Evolutionary conservation across 2,329 filamentous ascomycete species (phyloP), one percentile per base, ranked within the genome.

Genomic region (Colletotrichum australisinense): DNA sequence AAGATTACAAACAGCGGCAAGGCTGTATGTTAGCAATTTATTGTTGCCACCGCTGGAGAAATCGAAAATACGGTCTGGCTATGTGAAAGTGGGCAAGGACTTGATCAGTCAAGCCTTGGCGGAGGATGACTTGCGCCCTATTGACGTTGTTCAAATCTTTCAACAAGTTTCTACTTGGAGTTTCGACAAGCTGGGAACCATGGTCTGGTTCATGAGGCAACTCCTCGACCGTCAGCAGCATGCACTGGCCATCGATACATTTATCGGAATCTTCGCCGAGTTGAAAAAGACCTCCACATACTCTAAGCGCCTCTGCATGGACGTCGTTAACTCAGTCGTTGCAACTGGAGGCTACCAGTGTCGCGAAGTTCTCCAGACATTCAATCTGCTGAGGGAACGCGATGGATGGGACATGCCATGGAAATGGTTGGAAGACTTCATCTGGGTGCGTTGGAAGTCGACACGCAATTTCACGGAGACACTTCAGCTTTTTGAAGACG

Each of bases 211-310:
- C 35, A 69, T 76, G 38, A 26, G 24, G 16, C 53, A 66, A 24
- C 73, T 76, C 19, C 30, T 19, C 5, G 46, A 49, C 8, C 24
- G 59, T 16, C 38, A 49, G 22, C 55, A 75, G 16, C 63, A 63
- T 30, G 32, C 32, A 16, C 49, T 73, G 59, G 69, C 66, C 22
- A 67, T 76, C 32, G 74, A 76, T 32, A 53, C 53, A 8, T 76
- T 76, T 30, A 30, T 68, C 12, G 49, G 49, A 12, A 38, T 62
- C n/a, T 70, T 69, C 28, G n/a, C 57, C 4, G 42, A 42, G 22
- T 46, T 69, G n/a, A 46, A 49, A 9, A 19, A 30, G 28, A 55
- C 24, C 35, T 24, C 49, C 2, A n/a, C 56, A 19, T 72, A 64
- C 35, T 58, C 58, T 55, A 63, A 67, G 42, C 46, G 55, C 12